Base-by-base conservation (phyloP, 2,329 filamentous ascomycete species). In the Trichoderma afroharzianum region DNA sequence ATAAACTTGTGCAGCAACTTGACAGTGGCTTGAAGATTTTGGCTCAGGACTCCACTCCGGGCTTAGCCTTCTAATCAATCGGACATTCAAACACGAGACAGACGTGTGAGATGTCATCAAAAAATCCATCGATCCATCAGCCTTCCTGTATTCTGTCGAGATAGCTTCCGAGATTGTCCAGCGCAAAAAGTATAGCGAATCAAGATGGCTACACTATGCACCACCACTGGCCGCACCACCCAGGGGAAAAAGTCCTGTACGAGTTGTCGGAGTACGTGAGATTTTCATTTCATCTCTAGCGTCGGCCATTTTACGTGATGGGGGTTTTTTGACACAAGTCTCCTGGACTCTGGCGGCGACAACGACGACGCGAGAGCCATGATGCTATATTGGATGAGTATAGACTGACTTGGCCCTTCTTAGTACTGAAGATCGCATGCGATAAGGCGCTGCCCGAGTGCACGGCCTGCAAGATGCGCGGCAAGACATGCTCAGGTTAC, bases 341-440 rank as follows among this genome's bases (percentile, higher is more conserved):
- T 39, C 14, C 28, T 68, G n/a, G 36, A 43, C 43, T 33, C 36
- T 62, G 24, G 9, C 24, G 28, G 28, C 67, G 15, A n/a, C 26
- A 32, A 62, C 14, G 11, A 61, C 12, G 15, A 50, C 30, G 57
- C 28, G 14, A 21, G 28, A 47, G 32, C 2, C 18, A 9, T 11
- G 4, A 21, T n/a, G 15, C 7, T 3, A 53, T 15, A 3, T 26
- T 53, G n/a, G 3, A 53, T 53, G 4, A 14, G n/a, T 6, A 21
- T 12, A 32, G 26, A 26, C 68, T 69, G 43, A 69, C 63, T 4
- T 63, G 33, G 63, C 57, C 4, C 14, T 39, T n/a, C 12, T 14
- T 36, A 72, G 70, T 33, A 33, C 70, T 68, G n/a, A 72, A 72
- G 58, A 72, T 72, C 28, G 70, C 70, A 21, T 72, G 70, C 47